Evolutionary conservation across 2,329 filamentous ascomycete species (phyloP), one percentile per base, ranked within the genome.

Genomic region (Trichoderma arundinaceum): DNA sequence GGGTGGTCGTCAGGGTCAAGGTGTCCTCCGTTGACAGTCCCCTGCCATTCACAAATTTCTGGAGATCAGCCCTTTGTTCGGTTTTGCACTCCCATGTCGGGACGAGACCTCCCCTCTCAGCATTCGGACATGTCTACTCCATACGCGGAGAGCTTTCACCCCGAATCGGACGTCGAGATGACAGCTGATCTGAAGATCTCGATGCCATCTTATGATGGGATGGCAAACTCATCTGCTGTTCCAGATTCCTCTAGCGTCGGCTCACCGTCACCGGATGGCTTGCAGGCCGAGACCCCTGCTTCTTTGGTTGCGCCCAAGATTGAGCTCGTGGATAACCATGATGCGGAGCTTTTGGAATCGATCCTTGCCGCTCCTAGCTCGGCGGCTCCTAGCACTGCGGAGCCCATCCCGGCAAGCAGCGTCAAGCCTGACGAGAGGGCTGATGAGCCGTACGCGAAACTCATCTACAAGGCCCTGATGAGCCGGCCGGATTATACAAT

Each of bases 391-490:
- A 51, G 33, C 13, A 28, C 33, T 15, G 28, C 35, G 52, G 57
- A 28, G 10, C 38, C 43, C 3, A 22, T 15, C 17, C 17, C 64
- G 28, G 12, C 48, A 48, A 56, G 48, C 7, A 7, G 49, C 32
- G 69, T 67, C 8, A 77, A 77, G 54, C 71, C 73, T 6, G 85
- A 87, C 19, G 85, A 86, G 67, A 77, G 77, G 57, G 71, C 73
- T 5, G 85, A 87, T 22, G 85, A 86, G 66, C 90, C 92, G 0
- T 98, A 98, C 74, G 93, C 94, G 0, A 84, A 90, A 72, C 84
- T 97, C 15, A 92, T 98, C 68, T 91, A 89, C 73, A 82, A 84
- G 59, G 92, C 92, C 1, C 85, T 98, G 19, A 86, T 89, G 79
- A 87, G 87, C 70, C 85, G 84, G 0, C 85, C 88, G 0, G 80